Base-by-base conservation (phyloP, 1,284 basidiomycete genomes). In the Ustilago cynodontis region DNA sequence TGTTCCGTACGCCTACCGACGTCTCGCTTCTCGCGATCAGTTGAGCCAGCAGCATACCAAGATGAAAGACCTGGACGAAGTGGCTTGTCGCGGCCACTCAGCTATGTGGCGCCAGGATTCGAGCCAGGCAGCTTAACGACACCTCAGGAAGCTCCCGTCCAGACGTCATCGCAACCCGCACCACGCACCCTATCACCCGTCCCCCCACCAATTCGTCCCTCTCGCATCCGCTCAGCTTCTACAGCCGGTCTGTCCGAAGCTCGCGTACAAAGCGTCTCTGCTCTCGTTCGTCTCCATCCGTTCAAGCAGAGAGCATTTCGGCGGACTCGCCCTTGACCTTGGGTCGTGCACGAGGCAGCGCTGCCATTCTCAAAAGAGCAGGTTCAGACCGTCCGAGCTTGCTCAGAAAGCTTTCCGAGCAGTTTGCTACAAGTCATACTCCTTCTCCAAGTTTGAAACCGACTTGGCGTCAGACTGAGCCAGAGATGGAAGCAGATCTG, bases 321-420 rank as follows among this genome's bases (percentile, higher is more conserved):
- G 33, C 52, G 3, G 69, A 72, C 10, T 59, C 70, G 22, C 18
- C 70, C 0, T 41, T 67, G 26, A 16, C 49, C 13, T 49, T 43
- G 18, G 50, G 54, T 39, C 49, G 35, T 24, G 22, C 14, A 26
- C 20, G 26, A 49, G 47, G 22, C 22, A 28, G 18, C 24, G 26
- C 47, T 16, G 47, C 26, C 47, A 49, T 24, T 2, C 47, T 49
- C 26, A 50, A 22, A 29, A 31, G 26, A 18, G 57, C 39, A 7
- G 54, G 28, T 22, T 28, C 22, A 11, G 61, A 61, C 7, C 47
- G 64, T 10, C 72, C 72, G 1, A 59, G 63, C 14, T 26, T 75
- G 57, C 54, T 75, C n/a, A 28, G 72, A 35, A 75, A 69, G 60
- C 59, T 75, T 2, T 70, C 72, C 5, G 66, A 70, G 55, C 67